A percentile compares a stretch with the other conserved stretches of the same genome.
Evolutionary conservation across 495 filamentous ascomycete genomes (phyloP).

Genomic region (Copromyces sp.): DNA sequence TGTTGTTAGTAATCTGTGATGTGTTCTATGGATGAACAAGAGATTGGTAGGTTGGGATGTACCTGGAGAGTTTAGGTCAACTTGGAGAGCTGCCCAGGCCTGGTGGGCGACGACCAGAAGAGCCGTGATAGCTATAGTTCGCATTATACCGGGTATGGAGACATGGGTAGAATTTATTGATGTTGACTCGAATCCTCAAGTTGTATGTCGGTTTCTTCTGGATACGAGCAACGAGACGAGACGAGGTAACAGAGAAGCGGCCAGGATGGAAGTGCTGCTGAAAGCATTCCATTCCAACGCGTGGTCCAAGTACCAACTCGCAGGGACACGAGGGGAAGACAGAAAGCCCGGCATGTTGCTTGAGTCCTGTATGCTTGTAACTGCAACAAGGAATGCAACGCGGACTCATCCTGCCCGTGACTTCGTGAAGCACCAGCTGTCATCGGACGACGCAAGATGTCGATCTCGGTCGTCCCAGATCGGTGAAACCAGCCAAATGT

Average conservation of each 20-base stretch:
- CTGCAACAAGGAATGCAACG: neutral
- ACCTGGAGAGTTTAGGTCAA: slow-evolving; percentile 13
- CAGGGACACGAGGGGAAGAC: neutral
- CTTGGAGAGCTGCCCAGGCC: slow-evolving; percentile 8
- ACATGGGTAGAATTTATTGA: neutral
- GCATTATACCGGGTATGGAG: neutral
- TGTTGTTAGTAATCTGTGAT: neutral
- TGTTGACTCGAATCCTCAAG: neutral
- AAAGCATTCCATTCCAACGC: neutral
- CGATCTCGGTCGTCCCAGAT: neutral
- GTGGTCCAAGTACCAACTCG: neutral
- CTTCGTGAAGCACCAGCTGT: neutral
- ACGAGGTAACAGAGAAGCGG: neutral
- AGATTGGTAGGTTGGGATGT: neutral
- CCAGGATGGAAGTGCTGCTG: neutral
- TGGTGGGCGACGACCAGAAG: neutral
- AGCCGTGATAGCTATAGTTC: neutral
- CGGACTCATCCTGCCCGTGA: neutral
- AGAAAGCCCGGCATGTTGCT: neutral
- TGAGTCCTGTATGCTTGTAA: neutral
- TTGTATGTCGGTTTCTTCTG: neutral
- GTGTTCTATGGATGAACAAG: neutral
- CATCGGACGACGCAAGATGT: neutral
- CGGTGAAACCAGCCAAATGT: neutral
- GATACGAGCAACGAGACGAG: neutral